phyloP scores from a whole-genome alignment of 2,329 filamentous ascomycete species.

The Verticillium alfalfae region DNA sequence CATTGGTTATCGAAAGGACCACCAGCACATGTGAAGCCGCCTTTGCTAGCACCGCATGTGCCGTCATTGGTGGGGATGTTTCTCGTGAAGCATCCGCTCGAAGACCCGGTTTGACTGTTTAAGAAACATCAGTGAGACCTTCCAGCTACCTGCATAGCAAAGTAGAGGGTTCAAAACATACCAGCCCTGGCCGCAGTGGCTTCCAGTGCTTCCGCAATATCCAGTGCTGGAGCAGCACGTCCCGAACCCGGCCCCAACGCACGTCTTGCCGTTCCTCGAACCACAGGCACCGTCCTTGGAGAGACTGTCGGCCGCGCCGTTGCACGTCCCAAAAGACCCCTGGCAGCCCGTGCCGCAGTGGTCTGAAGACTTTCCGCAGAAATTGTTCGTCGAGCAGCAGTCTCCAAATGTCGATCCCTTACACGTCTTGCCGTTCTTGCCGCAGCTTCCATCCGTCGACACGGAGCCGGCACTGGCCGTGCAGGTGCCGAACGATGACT shows the following conservation, averaged over 20 bases:
- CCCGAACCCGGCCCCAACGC: background rate
- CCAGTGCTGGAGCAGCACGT: background rate
- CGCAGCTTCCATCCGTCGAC: slow-evolving; percentile 1
- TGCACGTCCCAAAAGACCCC: slow-evolving; percentile 8
- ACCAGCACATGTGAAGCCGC: slow-evolving; percentile 3
- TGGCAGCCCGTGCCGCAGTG: slow-evolving; percentile 13
- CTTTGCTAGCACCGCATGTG: slow-evolving; percentile 4
- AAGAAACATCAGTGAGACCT: background rate
- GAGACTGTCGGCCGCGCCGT: background rate
- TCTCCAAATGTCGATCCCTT: background rate
- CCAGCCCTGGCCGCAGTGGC: background rate
- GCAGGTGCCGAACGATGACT: slow-evolving; percentile 10
- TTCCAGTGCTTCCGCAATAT: background rate
- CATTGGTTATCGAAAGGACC: slow-evolving; percentile 8
- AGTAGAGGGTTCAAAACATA: background rate
- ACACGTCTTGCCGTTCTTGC: slow-evolving; percentile 1
- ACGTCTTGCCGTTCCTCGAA: slow-evolving; percentile 1
- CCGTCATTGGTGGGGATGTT: slow-evolving; percentile 6
- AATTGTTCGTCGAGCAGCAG: slow-evolving; percentile 12
- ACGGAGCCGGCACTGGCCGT: background rate
- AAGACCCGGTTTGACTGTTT: background rate
- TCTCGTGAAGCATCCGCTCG: background rate
- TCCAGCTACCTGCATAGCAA: background rate
- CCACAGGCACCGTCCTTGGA: background rate
- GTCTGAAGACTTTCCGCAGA: slow-evolving; percentile 8